phyloP scores from a whole-genome alignment of 768 basidiomycete genomes.

The Calocybe gangraenosa region DNA sequence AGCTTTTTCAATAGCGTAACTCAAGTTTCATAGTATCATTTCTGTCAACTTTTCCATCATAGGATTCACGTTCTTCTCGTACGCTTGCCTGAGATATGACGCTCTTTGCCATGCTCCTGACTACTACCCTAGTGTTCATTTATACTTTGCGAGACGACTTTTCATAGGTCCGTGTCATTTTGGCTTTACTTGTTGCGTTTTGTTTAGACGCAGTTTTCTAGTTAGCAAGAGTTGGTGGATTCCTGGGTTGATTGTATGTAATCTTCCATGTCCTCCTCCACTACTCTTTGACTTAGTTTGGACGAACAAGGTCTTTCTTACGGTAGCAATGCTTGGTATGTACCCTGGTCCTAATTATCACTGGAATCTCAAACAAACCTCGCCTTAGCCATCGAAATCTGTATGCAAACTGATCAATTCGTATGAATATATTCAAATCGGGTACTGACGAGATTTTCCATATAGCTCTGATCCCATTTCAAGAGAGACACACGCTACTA shows the following conservation, averaged over 20 bases:
- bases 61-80: conserved; percentile 5
- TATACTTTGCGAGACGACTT: conserved; percentile 5
- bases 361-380: not conserved
- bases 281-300: not conserved
- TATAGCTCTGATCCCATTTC: not conserved
- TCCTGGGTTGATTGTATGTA: conserved; percentile 2
- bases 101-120: not conserved
- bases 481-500: not conserved
- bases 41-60: conserved; percentile 3
- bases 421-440: not conserved
- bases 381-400: not conserved
- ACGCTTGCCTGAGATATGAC: not conserved
- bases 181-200: not conserved
- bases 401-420: not conserved
- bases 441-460: not conserved
- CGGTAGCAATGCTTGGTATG: conserved; percentile 1
- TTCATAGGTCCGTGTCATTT: not conserved
- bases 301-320: not conserved
- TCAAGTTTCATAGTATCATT: conserved; percentile 5
- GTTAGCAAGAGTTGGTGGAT: conserved; percentile 7
- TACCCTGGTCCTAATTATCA: not conserved
- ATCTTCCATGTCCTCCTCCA: no score
- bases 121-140: not conserved
- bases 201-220: not conserved
- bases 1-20: not conserved